Percentiles rank a stretch among this genome's conserved stretches.
Conservation (phyloP, 306 rosid species). For the Argentina anserina region DNA sequence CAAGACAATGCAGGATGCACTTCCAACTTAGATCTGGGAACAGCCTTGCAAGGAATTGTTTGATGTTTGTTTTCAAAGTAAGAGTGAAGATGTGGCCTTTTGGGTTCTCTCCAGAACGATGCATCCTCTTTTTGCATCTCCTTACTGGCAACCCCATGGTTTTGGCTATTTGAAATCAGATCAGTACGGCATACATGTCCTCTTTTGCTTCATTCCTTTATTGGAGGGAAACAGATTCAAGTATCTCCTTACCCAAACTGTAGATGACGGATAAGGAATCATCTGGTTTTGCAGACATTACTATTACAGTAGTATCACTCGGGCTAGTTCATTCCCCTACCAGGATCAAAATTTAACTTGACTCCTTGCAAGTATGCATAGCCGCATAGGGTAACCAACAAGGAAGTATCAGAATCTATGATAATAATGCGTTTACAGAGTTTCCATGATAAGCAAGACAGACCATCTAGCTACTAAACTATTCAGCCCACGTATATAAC, state of each 20-base stretch:
- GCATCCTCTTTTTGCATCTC: background rate
- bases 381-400: too few relatives aligned
- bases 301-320: background rate
- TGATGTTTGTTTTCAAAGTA: background rate
- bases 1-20: background rate
- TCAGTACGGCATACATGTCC: background rate
- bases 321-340: background rate
- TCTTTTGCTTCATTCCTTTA: background rate
- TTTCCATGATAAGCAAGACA: background rate
- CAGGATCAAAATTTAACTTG: background rate
- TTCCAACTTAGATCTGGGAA: background rate
- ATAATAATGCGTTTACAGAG: background rate
- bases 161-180: background rate
- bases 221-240: conserved; percentile 4
- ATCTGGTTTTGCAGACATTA: background rate
- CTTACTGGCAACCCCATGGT: background rate
- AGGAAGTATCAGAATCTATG: too few relatives aligned
- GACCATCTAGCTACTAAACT: background rate
- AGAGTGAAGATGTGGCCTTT: background rate
- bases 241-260: background rate
- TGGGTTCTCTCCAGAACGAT: background rate
- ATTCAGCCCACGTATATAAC: background rate
- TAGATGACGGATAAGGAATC: background rate
- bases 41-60: background rate
- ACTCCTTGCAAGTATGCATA: too few relatives aligned